Evolutionary conservation across 1,284 basidiomycete genomes (phyloP).

Genomic region (Sporisorium iseilematis-ciliati): DNA sequence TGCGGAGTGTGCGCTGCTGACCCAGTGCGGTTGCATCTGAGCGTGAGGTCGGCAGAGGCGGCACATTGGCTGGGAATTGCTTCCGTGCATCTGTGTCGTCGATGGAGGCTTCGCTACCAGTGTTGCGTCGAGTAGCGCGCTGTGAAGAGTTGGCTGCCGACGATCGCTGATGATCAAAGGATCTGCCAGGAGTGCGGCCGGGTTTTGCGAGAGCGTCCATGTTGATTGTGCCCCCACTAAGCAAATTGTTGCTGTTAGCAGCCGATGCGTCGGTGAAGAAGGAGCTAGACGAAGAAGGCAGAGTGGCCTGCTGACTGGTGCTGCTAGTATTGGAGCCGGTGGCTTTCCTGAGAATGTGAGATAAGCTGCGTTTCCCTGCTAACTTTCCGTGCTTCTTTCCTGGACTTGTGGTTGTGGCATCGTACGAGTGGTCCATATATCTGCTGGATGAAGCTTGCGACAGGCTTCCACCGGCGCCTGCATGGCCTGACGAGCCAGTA

Average conservation of each 20-base stretch:
- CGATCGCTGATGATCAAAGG: constrained; percentile 40
- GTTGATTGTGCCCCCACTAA: constrained; percentile 29
- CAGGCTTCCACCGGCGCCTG: constrained; percentile 8
- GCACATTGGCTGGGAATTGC: not conserved
- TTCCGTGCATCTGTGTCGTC: constrained; percentile 31
- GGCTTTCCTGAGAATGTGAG: constrained; percentile 58
- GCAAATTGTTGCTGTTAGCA: constrained; percentile 8
- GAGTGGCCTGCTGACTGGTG: not conserved
- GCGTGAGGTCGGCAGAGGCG: constrained; percentile 15
- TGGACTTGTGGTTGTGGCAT: constrained; percentile 28
- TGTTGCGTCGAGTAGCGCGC: constrained; percentile 21
- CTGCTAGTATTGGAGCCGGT: constrained; percentile 21
- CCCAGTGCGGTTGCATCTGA: constrained; percentile 21
- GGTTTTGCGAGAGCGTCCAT: constrained; percentile 35
- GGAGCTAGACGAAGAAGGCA: constrained; percentile 29
- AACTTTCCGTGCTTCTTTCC: constrained; percentile 35
- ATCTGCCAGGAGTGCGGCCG: constrained; percentile 28
- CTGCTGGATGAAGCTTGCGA: constrained; percentile 25
- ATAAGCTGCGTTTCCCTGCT: constrained; percentile 51
- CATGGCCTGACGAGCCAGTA: constrained; percentile 23
- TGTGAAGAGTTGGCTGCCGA: constrained; percentile 6
- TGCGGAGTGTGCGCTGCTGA: constrained; percentile 30
- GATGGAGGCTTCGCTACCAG: constrained; percentile 21
- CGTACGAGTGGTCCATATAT: constrained; percentile 26
- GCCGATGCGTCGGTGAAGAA: constrained; percentile 26